Conservation (phyloP, 176 grass and related monocot genomes). For the Otatea glauca region DNA sequence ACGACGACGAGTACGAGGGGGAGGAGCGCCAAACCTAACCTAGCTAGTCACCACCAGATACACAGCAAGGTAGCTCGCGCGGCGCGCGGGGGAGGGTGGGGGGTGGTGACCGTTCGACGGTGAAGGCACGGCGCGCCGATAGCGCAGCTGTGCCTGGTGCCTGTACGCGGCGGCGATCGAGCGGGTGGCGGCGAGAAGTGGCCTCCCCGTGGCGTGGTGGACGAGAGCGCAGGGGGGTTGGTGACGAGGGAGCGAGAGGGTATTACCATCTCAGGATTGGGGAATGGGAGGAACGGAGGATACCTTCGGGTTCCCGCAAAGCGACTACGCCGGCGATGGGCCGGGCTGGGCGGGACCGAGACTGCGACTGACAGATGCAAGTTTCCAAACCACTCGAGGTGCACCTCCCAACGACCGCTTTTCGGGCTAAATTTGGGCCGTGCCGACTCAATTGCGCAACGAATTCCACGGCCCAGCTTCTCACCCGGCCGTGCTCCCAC, state of each 20-base stretch:
- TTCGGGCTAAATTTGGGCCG: background rate
- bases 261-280: constrained; percentile 26
- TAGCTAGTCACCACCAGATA: background rate
- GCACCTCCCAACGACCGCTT: background rate
- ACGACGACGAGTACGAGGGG: background rate
- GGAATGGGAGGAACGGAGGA: constrained; percentile 16
- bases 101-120: background rate
- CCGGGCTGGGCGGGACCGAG: background rate
- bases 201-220: background rate
- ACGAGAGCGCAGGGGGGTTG: constrained; percentile 5
- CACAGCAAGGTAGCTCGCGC: constrained; percentile 23
- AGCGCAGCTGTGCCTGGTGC: background rate
- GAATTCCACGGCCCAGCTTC: background rate
- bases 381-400: background rate
- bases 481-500: too few species aligned
- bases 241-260: constrained; percentile 10
- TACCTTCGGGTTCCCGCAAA: constrained; percentile 21
- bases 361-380: background rate
- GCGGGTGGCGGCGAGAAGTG: background rate
- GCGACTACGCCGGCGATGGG: background rate
- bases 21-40: constrained; percentile 34
- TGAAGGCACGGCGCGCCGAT: background rate
- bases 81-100: background rate
- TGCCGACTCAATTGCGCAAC: background rate
- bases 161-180: constrained; percentile 13